Evolutionary conservation across 2,329 filamentous ascomycete genomes (phyloP).

Genomic region (Elsinoe arachidis): DNA sequence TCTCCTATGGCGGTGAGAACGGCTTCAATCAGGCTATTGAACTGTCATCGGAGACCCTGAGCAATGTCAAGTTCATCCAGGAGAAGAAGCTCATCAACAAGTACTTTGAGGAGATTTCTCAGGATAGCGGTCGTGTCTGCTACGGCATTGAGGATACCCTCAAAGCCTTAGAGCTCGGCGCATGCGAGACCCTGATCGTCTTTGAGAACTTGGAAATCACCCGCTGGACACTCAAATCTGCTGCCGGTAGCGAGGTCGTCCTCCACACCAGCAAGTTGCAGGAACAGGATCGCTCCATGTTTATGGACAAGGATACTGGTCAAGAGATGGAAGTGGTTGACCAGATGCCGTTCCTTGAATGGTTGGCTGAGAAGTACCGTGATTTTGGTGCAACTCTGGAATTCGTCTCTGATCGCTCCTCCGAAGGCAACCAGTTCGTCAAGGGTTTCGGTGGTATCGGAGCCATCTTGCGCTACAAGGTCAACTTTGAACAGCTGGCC

Average conservation of each 20-base stretch:
- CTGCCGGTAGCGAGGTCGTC: conserved; percentile 60
- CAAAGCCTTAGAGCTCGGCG: conserved; percentile 91
- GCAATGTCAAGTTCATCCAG: conserved; percentile 99
- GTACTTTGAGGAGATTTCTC: conserved; percentile 98
- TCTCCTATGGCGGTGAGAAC: conserved; percentile 98
- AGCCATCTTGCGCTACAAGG: conserved; percentile 95
- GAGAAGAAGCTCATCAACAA: conserved; percentile 99
- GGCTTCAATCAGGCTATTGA: conserved; percentile 99
- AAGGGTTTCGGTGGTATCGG: conserved; percentile 99
- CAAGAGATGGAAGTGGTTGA: conserved; percentile 94
- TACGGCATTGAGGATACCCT: conserved; percentile 97
- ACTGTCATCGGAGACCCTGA: conserved; percentile 83
- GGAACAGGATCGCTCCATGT: conserved; percentile 69
- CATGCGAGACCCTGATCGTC: conserved; percentile 87
- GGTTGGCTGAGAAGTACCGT: conserved; percentile 97
- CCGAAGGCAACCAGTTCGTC: conserved; percentile 98
- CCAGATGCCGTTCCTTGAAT: conserved; percentile 92
- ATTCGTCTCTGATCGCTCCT: conserved; percentile 95
- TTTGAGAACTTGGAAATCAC: conserved; percentile 96
- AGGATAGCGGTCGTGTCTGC: conserved; percentile 93
- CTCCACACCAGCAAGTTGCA: conserved; percentile 83
- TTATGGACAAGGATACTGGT: conserved; percentile 91
- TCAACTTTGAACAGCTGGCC: conserved; percentile 98
- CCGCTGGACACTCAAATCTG: conserved; percentile 80
- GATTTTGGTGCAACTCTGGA: conserved; percentile 93